Evolutionary conservation across 1,284 basidiomycete genomes (phyloP).

Genomic region (Apiotrichum siamense): DNA sequence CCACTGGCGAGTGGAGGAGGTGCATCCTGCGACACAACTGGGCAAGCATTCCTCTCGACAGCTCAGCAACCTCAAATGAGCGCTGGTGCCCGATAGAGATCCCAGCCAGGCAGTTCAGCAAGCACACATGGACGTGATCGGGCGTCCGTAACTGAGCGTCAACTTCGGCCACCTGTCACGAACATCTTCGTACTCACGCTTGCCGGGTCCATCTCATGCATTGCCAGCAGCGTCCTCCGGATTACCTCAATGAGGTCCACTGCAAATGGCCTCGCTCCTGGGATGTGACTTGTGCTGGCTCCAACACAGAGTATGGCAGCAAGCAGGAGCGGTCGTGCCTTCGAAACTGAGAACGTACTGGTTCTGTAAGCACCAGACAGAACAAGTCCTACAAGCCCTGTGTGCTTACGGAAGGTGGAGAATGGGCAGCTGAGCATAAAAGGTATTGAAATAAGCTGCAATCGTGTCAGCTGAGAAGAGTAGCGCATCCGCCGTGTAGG

Average conservation of each 20-base stretch:
- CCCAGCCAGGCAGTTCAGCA: conserved; percentile 16
- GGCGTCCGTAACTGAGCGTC: conserved; percentile 13
- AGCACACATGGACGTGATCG: conserved; percentile 18
- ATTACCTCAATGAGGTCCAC: conserved; percentile 24
- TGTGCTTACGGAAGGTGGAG: conserved; percentile 18
- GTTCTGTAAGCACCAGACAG: background rate
- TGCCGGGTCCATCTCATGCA: conserved; percentile 21
- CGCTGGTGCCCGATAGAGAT: conserved; percentile 23
- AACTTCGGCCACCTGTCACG: background rate
- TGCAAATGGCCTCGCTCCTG: conserved; percentile 10
- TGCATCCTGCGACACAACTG: conserved; percentile 24
- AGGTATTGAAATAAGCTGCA: conserved; percentile 23
- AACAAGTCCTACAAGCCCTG: background rate
- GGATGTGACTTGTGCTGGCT: conserved; percentile 15
- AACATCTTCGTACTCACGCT: conserved; percentile 11
- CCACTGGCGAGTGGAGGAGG: conserved; percentile 13
- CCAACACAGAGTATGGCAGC: conserved; percentile 23
- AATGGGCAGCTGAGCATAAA: conserved; percentile 22
- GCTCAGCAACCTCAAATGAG: conserved; percentile 24
- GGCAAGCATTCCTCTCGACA: conserved; percentile 18
- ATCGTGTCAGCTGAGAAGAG: background rate
- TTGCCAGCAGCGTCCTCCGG: conserved; percentile 14
- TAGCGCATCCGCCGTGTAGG: too few relatives aligned
- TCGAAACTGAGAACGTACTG: conserved; percentile 18
- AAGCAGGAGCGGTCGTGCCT: conserved; percentile 19